Base-by-base conservation (phyloP, 768 basidiomycete genomes). In the Leccinum pellstonianum region DNA sequence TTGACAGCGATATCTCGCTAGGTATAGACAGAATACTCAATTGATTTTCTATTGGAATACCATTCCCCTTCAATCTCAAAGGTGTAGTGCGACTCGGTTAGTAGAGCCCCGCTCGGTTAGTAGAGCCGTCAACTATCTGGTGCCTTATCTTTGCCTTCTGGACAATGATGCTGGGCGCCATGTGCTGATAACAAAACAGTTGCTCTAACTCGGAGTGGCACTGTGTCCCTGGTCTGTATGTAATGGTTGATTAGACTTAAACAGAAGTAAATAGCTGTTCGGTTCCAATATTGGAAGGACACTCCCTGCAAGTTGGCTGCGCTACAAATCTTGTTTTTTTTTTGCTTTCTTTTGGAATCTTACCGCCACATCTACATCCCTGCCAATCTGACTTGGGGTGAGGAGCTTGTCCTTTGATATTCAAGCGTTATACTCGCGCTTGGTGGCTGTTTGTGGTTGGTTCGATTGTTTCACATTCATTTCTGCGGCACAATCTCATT, bases 1-100 rank as follows among this genome's bases (percentile, higher is more conserved):
- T 35, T 35, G 62, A 56, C 68, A 64, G 56, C 62, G 62, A 72
- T 72, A 70, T 72, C 70, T 72, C 65, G 46, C 57, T 61, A 64
- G 58, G 62, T 59, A 58, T 70, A 70, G 65, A 71, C 64, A 68
- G 55, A 63, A 60, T 60, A 62, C 55, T 62, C 57, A 31, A 11
- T 46, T 63, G 56, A 14, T 61, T 66, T 52, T 61, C 49, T 66
- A 64, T 56, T 58, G 62, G 54, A 60, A 55, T 60, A 41, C 56
- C 50, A 58, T 60, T 51, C 43, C 21, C 27, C 17, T 41, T 35
- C 27, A 11, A 21, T 35, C 9, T 11, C n/a, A 43, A 19, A 43
- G 17, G 41, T 41, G 38, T 8, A 37, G 38, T 3, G 17, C 17
- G 41, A 19, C 41, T 46, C 43, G 19, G n/a, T 46, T 19, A 12